Base-by-base conservation (phyloP, 352 stramenopile genomes). In the Globisporangium nunn region DNA sequence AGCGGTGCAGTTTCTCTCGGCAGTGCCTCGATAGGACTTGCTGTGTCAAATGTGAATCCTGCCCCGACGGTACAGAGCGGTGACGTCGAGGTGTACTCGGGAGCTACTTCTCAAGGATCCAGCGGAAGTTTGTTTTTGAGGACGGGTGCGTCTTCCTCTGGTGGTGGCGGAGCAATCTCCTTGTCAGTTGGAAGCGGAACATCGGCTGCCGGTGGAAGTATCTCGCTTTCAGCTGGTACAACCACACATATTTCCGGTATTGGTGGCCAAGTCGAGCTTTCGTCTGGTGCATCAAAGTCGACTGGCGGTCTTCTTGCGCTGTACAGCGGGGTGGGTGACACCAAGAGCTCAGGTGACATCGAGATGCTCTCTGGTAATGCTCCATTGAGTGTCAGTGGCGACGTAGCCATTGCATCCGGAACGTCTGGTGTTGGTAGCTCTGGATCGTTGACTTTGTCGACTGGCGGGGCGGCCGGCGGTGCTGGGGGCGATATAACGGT, bases 321-420 rank as follows among this genome's bases (percentile, higher is more conserved):
- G 5, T 33, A 66, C 8, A 76, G 64, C 35, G 75, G 68, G 23
- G 64, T 61, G n/a, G 73, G 70, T 50, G 53, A 33, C 14, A 43
- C 64, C 17, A 82, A 77, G 45, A 74, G 64, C 33, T 81, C 72
- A 8, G 75, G 75, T 52, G 70, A 69, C 58, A 52, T 85, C 53
- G 59, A 72, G 28, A 58, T 85, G 43, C 65, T 64, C 43, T 70
- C 67, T 17, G 68, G 72, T 50, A 54, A 63, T 51, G 63, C 59
- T 31, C 55, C 55, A 7, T 66, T 52, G 50, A 73, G 75, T 58
- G 72, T 85, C 15, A 85, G 75, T 64, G 75, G 75, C n/a, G 77
- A 81, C 52, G 33, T 77, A 12, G 50, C 57, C 41, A 57, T 83
- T 53, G 66, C 56, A 39, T 73, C 72, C 10, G 75, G 75, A 30